A percentile compares a stretch with the other conserved stretches of the same genome.
Evolutionary conservation across 1,139 yeast genomes (phyloP).

Genomic region (Candida dubliniensis): DNA sequence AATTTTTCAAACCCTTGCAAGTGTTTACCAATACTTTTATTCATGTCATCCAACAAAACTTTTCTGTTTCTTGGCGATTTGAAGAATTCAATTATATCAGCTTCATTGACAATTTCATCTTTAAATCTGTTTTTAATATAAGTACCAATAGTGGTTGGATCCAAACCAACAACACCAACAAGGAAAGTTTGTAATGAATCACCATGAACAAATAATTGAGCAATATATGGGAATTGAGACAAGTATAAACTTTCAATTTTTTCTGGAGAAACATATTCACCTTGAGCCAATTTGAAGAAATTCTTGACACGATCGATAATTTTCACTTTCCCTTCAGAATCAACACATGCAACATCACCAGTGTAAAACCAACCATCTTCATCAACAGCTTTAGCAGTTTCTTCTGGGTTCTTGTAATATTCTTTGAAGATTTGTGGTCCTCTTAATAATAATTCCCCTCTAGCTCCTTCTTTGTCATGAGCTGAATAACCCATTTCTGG

Average conservation of each 20-base stretch:
- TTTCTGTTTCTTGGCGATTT: conserved; percentile 30
- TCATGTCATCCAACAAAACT: conserved; percentile 29
- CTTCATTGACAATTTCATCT: conserved; percentile 17
- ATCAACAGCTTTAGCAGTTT: conserved; percentile 48
- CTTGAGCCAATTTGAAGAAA: conserved; percentile 46
- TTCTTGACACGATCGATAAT: conserved; percentile 46
- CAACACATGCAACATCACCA: conserved; percentile 41
- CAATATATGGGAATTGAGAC: conserved; percentile 31
- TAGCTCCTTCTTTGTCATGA: conserved; percentile 35
- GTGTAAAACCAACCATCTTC: conserved; percentile 52
- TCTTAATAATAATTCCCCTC: conserved; percentile 43
- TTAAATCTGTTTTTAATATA: conserved; percentile 21
- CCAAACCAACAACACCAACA: conserved; percentile 65
- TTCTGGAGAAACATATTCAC: conserved; percentile 47
- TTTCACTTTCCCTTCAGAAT: conserved; percentile 22
- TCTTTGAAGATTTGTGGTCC: conserved; percentile 40
- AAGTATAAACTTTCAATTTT: conserved; percentile 40
- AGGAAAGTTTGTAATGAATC: conserved; percentile 58
- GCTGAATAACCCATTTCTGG: conserved; percentile 40
- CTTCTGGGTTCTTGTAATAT: conserved; percentile 41
- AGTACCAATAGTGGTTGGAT: conserved; percentile 20
- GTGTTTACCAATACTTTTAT: conserved; percentile 20
- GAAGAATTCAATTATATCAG: conserved; percentile 30
- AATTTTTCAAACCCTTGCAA: conserved; percentile 60
- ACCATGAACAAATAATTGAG: conserved; percentile 53